Base-by-base conservation (phyloP, 164 flowering plant genomes). In the Buxus sempervirens region DNA sequence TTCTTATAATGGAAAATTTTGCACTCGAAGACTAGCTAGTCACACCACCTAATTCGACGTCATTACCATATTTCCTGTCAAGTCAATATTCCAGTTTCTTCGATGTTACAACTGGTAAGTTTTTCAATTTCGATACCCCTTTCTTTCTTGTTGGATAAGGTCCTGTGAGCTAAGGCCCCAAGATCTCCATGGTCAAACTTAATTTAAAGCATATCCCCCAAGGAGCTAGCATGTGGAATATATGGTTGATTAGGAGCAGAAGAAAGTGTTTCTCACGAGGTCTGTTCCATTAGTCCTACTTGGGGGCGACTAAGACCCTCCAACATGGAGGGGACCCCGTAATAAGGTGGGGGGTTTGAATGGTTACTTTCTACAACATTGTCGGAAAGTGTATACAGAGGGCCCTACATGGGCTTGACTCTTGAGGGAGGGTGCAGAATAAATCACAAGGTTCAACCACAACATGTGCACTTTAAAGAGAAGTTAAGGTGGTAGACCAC, bases 161-260 rank as follows among this genome's bases (percentile, higher is more conserved):
- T 49, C 13, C 66, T 9, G 49, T 65, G 58, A 20, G 28, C 42
- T 53, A 9, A 26, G 8, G 6, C 1, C 59, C 55, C 16, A 10
- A 53, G 12, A 65, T 45, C 27, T 65, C 58, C 42, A 2, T 65
- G 42, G 2, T 27, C 4, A 65, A 51, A 54, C n/a, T 19, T 20
- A 13, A n/a, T n/a, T n/a, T n/a, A 65, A 15, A 49, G 5, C 55
- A 19, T 24, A 65, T n/a, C 58, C 45, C 53, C 25, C 10, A 32
- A n/a, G 28, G 13, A 32, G n/a, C n/a, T n/a, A n/a, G 59, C 68
- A 65, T n/a, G 59, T 65, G 68, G 68, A 28, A n/a, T 65, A n/a
- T 28, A 65, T 65, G 53, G 68, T 53, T 54, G 45, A 63, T 42
- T 67, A 45, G 62, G 56, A 19, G 55, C 54, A 23, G 45, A 45